Evolutionary conservation across 768 basidiomycete genomes (phyloP).

Genomic region (Guyanaporus albipodus): DNA sequence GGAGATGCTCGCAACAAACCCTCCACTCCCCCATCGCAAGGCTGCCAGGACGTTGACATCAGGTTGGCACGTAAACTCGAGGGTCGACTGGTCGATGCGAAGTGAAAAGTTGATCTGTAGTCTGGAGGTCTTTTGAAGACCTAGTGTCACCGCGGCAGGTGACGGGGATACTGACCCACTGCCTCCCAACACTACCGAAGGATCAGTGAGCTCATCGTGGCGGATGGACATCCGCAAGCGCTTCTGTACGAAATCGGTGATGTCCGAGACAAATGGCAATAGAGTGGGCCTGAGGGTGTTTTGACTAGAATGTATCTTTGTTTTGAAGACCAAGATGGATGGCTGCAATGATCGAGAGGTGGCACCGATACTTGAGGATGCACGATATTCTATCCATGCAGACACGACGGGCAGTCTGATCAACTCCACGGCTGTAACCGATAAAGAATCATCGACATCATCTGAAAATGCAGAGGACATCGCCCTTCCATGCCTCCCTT

Average conservation of each 20-base stretch:
- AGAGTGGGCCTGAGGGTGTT: constrained; percentile 81
- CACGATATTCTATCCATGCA: constrained; percentile 79
- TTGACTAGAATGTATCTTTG: constrained; percentile 83
- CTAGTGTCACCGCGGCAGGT: constrained; percentile 16
- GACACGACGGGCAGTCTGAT: constrained; percentile 75
- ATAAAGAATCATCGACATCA: constrained; percentile 50
- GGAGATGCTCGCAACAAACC: constrained; percentile 75
- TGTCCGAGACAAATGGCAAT: constrained; percentile 79
- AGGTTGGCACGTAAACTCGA: constrained; percentile 84
- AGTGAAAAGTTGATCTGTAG: constrained; percentile 82
- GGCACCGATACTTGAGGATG: constrained; percentile 42
- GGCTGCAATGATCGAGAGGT: constrained; percentile 41
- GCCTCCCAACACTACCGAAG: constrained; percentile 9
- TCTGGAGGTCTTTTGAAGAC: constrained; percentile 34
- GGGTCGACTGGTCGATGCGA: constrained; percentile 84
- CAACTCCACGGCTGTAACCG: constrained; percentile 48
- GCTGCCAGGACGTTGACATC: constrained; percentile 91
- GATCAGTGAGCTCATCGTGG: constrained; percentile 15
- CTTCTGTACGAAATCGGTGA: constrained; percentile 64
- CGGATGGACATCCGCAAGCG: constrained; percentile 56
- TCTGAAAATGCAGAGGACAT: constrained; percentile 37
- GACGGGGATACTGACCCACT: constrained; percentile 5
- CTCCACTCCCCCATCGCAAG: constrained; percentile 91
- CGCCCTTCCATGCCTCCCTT: constrained; percentile 38
- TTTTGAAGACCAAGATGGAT: constrained; percentile 74